Conservation (phyloP, 2,329 filamentous ascomycete species). For the Pyrenophora teres region DNA sequence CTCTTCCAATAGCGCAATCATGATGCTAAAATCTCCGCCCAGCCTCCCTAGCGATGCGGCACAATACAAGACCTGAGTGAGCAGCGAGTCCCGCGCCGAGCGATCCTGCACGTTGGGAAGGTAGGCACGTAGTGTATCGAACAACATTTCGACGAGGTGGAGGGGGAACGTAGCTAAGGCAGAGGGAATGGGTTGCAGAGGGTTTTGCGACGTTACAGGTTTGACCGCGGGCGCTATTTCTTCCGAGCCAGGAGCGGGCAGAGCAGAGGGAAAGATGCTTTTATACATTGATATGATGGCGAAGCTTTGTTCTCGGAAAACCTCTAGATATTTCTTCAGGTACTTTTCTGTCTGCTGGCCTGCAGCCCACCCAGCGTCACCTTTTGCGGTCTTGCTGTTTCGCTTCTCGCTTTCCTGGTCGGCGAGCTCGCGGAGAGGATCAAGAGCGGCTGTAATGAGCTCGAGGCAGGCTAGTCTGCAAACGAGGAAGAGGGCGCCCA, state of each 20-base stretch:
- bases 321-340: conserved; percentile 93
- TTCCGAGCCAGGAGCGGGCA: conserved; percentile 47
- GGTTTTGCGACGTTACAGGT: conserved; percentile 32
- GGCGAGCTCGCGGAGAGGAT: conserved; percentile 83
- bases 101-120: conserved; percentile 81
- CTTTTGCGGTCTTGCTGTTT: conserved; percentile 29
- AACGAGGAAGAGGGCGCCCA: conserved; percentile 84
- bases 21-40: conserved; percentile 89
- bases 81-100: conserved; percentile 78
- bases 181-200: conserved; percentile 66
- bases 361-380: conserved; percentile 62
- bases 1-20: conserved; percentile 70
- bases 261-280: conserved; percentile 75
- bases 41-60: conserved; percentile 87
- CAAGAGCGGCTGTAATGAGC: conserved; percentile 78
- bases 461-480: conserved; percentile 82
- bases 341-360: conserved; percentile 95
- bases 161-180: conserved; percentile 83
- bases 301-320: conserved; percentile 97
- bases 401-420: conserved; percentile 74
- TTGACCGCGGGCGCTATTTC: conserved; percentile 34
- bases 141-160: conserved; percentile 79
- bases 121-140: conserved; percentile 75
- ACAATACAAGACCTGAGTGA: conserved; percentile 93
- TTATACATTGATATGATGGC: conserved; percentile 93